Evolutionary conservation across 768 basidiomycete species (phyloP).

Genomic region (Rickenella mellea): DNA sequence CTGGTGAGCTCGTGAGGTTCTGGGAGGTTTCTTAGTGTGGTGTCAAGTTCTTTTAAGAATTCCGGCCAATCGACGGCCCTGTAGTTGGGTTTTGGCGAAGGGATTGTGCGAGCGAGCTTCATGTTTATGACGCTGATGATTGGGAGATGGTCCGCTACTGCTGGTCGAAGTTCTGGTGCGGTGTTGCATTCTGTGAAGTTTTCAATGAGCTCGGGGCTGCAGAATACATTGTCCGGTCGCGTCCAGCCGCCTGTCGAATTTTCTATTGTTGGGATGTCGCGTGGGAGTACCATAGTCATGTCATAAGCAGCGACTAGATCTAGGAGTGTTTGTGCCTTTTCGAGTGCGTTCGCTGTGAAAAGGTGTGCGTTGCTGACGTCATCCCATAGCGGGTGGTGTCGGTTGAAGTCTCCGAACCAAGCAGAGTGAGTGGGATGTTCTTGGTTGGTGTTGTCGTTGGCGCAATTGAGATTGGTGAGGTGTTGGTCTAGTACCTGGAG

Average conservation of each 20-base stretch:
- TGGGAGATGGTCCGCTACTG: constrained; percentile 1
- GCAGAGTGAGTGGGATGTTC: too few species aligned
- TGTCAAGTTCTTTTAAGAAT: neutral
- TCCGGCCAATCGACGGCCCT: neutral
- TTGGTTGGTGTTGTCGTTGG: too few species aligned
- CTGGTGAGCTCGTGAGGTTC: neutral
- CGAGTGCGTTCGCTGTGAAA: neutral
- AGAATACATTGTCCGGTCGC: neutral
- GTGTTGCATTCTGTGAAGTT: neutral
- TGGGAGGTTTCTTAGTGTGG: neutral
- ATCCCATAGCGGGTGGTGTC: constrained; percentile 2
- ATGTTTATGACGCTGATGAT: neutral
- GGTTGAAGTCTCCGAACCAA: constrained; percentile 2
- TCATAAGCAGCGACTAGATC: neutral
- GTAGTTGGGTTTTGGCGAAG: neutral
- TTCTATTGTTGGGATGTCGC: neutral
- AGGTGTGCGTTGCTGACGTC: neutral
- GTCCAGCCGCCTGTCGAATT: neutral
- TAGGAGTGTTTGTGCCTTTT: neutral
- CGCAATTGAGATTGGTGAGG: too few species aligned
- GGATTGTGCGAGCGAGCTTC: neutral
- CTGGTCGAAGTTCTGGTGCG: neutral
- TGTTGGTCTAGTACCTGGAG: too few species aligned
- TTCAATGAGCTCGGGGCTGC: neutral
- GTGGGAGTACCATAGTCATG: neutral